These are phyloP conservation scores for Cladosporium sphaerospermum DNA, from an alignment of 2,329 filamentous ascomycete species.

Conservation along the genomic window DNA sequence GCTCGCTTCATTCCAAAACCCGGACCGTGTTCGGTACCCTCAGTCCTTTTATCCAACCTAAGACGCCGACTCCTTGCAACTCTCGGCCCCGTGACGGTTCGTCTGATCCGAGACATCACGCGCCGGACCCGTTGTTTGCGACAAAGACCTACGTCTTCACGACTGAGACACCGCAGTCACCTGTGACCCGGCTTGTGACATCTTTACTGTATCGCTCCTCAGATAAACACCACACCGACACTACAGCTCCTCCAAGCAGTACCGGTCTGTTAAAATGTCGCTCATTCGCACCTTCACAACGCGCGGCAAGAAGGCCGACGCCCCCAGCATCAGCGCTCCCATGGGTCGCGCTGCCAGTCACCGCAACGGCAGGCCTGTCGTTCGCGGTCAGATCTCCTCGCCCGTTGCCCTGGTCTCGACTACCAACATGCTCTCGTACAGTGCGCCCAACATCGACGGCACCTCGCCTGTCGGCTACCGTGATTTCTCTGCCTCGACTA, in stretches of 20 bases:
- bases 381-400: constrained; percentile 73
- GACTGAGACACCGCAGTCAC: constrained; percentile 6
- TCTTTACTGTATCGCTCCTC: not conserved
- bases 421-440: constrained; percentile 94
- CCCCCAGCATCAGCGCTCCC: constrained; percentile 23
- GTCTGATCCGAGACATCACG: not conserved
- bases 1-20: not conserved
- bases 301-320: constrained; percentile 55
- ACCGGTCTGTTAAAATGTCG: constrained; percentile 39
- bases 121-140: constrained; percentile 8
- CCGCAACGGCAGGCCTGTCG: constrained; percentile 40
- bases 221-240: not conserved
- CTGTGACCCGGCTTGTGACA: constrained; percentile 1
- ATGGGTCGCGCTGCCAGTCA: constrained; percentile 41
- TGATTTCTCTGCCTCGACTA: constrained; percentile 33
- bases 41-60: constrained; percentile 7
- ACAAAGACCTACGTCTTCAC: constrained; percentile 8
- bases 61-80: not conserved
- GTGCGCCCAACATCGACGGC: constrained; percentile 69
- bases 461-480: constrained; percentile 23
- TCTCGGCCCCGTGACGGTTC: not conserved
- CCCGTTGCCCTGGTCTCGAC: constrained; percentile 85
- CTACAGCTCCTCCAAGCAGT: constrained; percentile 5
- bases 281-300: constrained; percentile 69
- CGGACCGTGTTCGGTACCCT: not conserved